Conservation (phyloP, 2,329 filamentous ascomycete genomes). For the Fonsecaea pedrosoi region DNA sequence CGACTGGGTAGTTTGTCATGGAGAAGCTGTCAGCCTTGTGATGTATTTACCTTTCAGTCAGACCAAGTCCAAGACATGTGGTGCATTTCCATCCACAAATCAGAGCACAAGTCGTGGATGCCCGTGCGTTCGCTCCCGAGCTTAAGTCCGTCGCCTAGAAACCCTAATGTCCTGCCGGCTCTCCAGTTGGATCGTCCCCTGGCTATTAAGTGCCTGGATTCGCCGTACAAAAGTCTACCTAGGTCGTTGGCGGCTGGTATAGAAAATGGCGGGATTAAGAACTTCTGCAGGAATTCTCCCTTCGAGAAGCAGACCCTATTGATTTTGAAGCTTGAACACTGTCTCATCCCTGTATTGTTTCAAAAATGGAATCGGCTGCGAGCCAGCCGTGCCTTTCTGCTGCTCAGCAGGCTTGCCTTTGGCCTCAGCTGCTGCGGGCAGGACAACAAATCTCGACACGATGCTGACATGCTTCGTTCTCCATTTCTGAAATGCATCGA, state of each 20-base stretch:
- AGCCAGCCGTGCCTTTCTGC: slow-evolving; percentile 25
- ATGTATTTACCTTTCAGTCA: too few species aligned
- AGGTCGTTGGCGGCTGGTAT: background rate
- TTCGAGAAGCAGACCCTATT: background rate
- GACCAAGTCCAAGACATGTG: too few species aligned
- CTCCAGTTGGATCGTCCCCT: background rate
- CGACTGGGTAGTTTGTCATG: too few species aligned
- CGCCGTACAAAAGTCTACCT: background rate
- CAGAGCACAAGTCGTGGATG: too few species aligned
- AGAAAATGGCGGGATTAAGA: too few species aligned
- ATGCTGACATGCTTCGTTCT: slow-evolving; percentile 27
- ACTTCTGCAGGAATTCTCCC: background rate
- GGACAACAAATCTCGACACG: slow-evolving; percentile 27
- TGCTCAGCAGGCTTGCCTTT: background rate
- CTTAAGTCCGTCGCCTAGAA: background rate
- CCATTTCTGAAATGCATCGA: slow-evolving; percentile 17
- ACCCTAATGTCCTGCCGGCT: background rate
- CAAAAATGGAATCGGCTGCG: slow-evolving; percentile 25
- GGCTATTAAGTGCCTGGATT: background rate
- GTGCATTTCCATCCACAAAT: too few species aligned
- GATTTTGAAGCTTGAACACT: background rate
- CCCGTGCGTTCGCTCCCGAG: too few species aligned
- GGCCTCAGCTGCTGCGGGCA: slow-evolving; percentile 14
- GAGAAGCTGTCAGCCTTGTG: too few species aligned
- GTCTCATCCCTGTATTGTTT: slow-evolving; percentile 31